Percentiles rank a stretch among this genome's conserved stretches.
These are phyloP conservation scores for Ensete ventricosum DNA, from an alignment of 176 grass and related monocot species.

Conservation along the genomic window DNA sequence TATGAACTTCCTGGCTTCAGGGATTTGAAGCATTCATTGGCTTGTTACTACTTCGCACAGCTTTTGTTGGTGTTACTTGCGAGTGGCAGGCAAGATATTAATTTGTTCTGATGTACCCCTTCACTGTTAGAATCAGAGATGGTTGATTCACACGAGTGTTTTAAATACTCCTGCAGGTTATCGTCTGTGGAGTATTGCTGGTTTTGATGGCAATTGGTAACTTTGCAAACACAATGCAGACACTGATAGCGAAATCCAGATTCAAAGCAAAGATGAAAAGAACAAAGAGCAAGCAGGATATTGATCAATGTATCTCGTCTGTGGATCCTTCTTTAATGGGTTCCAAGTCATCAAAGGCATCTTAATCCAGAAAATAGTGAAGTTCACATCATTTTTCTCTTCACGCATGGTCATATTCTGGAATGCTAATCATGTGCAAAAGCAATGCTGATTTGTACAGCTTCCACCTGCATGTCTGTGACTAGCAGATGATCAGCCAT, in stretches of 20 bases:
- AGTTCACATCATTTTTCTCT: not conserved
- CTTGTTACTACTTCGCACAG: conserved; percentile 66
- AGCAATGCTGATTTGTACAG: not conserved
- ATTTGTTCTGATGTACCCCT: conserved; percentile 2
- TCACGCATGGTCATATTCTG: not conserved
- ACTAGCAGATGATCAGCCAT: not conserved
- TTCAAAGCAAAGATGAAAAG: conserved; percentile 24
- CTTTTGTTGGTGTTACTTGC: conserved; percentile 46
- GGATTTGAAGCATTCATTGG: conserved; percentile 90
- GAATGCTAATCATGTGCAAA: not conserved
- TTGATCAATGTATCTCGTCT: not conserved
- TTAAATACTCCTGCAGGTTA: conserved; percentile 8
- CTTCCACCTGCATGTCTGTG: not conserved
- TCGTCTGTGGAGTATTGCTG: conserved; percentile 20
- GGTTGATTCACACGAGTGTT: not conserved
- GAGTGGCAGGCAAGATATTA: conserved; percentile 83
- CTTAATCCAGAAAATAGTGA: not conserved
- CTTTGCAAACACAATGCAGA: conserved; percentile 23
- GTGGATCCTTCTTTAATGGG: not conserved
- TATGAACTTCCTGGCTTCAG: conserved; percentile 31
- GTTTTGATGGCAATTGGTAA: conserved; percentile 30
- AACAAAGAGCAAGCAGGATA: conserved; percentile 22
- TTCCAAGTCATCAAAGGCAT: not conserved
- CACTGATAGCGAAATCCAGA: conserved; percentile 22
- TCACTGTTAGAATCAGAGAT: not conserved